Evolutionary conservation across 192 early-diverging fungal genomes (phyloP).

Genomic region (Coemansia sp.): DNA sequence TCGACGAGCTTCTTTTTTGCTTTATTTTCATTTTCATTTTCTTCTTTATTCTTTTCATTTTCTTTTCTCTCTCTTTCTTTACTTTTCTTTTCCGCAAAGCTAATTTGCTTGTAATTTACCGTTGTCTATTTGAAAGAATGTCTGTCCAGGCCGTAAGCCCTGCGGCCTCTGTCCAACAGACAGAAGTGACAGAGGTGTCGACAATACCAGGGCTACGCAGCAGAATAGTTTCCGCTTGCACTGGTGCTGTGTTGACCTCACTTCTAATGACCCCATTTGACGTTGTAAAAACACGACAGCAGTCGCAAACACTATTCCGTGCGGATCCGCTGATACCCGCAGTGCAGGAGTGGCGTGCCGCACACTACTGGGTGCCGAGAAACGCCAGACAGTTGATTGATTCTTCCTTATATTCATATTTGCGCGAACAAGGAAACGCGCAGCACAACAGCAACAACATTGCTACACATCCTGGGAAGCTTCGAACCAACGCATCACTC

Average conservation of each 20-base stretch:
- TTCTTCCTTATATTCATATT: conserved; percentile 13
- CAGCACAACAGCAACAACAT: background rate
- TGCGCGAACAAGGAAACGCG: conserved; percentile 5
- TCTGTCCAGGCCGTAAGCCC: background rate
- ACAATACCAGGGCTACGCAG: conserved; percentile 31
- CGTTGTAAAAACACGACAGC: conserved; percentile 33
- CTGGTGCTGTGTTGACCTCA: conserved; percentile 81
- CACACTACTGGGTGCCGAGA: conserved; percentile 22
- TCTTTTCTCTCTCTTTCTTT: background rate
- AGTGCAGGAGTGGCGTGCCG: conserved; percentile 27
- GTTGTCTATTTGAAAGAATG: background rate
- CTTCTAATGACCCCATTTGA: conserved; percentile 56
- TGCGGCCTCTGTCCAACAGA: conserved; percentile 3
- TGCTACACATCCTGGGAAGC: background rate
- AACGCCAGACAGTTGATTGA: conserved; percentile 30
- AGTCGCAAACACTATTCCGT: conserved; percentile 34
- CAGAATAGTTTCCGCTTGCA: conserved; percentile 78
- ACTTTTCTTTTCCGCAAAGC: background rate
- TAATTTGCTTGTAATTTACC: conserved; percentile 3
- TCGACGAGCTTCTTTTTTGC: background rate
- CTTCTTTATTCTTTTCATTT: background rate
- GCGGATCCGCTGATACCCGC: conserved; percentile 32
- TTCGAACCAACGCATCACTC: conserved; percentile 23
- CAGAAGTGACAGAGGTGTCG: background rate
- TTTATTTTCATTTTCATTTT: background rate